Evolutionary conservation across 345 rosid genomes (phyloP), one percentile per base, ranked within the genome.

Genomic region (Eucalyptus urophylla): DNA sequence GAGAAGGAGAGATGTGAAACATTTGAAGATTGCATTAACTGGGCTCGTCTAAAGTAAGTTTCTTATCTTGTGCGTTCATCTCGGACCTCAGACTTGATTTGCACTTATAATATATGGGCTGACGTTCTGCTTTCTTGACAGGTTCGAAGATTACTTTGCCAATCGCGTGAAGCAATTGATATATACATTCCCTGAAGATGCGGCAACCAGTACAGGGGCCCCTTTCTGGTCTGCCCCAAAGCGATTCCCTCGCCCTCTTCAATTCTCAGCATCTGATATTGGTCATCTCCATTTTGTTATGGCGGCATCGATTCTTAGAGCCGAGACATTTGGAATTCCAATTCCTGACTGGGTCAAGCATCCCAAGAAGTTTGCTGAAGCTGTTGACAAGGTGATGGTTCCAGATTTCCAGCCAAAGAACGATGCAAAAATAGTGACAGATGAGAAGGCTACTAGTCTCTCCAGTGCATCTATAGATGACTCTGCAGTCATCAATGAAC

Each of bases 221-320:
- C 99, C 99, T 6, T 98, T 98, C 94, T 98, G 99, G 99, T 98
- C 99, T 14, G 99, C 99, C 69, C 99, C 99, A 81, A 98, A 98
- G 92, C 93, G 99, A 50, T 98, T 97, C 90, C 99, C 99, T 86
- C 96, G 80, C 6, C 98, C 99, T 6, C 98, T 98, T 69, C 91
- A 94, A 89, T 95, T 96, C 94, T 94, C 99, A 40, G 54, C 95
- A 86, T 88, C 93, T 10, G 99, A 98, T 92, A 90, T 91, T 29
- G 92, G 97, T 90, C 97, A 96, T 89, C 94, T 96, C 87, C 93
- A 94, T 49, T 98, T 95, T 91, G 89, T 94, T 88, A 91, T 91
- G 95, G 96, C 99, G 60, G 97, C 95, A 86, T 93, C 99, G 54
- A 94, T 97, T 72, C 92, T 98, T 58, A 95, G 99, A 49, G 99